A percentile compares a stretch with the other conserved stretches of the same genome.
These are phyloP conservation scores for Colletotrichum musae DNA, from an alignment of 2,329 filamentous ascomycete species.

Conservation along the genomic window DNA sequence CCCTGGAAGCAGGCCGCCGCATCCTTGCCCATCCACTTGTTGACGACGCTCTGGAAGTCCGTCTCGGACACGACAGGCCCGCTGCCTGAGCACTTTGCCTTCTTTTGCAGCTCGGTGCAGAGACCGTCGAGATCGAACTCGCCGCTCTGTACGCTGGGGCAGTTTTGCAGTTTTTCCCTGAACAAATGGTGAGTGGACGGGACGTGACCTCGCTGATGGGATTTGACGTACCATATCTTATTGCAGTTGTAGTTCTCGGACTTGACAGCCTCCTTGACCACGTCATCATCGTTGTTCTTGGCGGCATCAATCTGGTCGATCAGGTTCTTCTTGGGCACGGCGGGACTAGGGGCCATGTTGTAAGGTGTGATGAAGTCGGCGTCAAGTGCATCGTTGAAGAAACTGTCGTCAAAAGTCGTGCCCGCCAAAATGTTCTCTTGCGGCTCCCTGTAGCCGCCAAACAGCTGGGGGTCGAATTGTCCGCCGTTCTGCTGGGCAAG, in stretches of 20 bases:
- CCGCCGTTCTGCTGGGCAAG: constrained; percentile 85
- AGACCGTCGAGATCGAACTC: constrained; percentile 95
- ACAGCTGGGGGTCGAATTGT: constrained; percentile 91
- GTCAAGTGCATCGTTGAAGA: constrained; percentile 84
- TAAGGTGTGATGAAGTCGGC: constrained; percentile 86
- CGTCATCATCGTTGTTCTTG: constrained; percentile 79
- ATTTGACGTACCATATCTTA: constrained; percentile 85
- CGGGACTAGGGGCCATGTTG: constrained; percentile 71
- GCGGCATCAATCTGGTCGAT: constrained; percentile 83
- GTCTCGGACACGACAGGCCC: constrained; percentile 91
- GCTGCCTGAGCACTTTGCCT: constrained; percentile 93
- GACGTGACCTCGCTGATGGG: neutral
- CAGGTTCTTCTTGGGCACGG: constrained; percentile 75
- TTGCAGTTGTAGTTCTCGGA: constrained; percentile 82
- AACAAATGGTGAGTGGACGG: constrained; percentile 56
- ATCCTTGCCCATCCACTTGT: constrained; percentile 70
- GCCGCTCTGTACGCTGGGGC: constrained; percentile 88
- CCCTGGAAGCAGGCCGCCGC: constrained; percentile 50
- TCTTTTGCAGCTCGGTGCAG: constrained; percentile 93
- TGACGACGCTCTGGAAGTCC: constrained; percentile 87
- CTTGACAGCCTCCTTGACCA: constrained; percentile 53
- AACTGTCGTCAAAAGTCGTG: constrained; percentile 78
- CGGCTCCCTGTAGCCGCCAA: constrained; percentile 92
- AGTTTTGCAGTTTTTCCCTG: constrained; percentile 92
- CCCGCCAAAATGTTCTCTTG: constrained; percentile 83